These are phyloP conservation scores for Debaryomyces fabryi DNA, from an alignment of 1,139 yeast genomes.

Conservation along the genomic window DNA sequence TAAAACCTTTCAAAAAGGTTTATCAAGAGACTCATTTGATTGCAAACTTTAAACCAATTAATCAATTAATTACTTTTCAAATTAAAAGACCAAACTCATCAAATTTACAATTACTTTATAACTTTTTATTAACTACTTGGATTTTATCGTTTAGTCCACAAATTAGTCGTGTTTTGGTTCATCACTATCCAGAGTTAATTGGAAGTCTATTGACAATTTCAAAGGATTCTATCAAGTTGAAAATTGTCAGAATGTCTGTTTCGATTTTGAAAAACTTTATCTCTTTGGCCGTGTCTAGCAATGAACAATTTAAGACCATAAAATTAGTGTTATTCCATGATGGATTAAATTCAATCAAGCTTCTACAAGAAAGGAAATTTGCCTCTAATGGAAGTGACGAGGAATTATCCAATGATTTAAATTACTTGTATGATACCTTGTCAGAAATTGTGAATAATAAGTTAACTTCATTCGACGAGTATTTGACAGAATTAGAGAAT, in stretches of 20 bases:
- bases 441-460: constrained; percentile 69
- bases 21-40: constrained; percentile 59
- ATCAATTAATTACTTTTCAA: constrained; percentile 34
- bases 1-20: constrained; percentile 57
- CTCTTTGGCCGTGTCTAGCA: constrained; percentile 29
- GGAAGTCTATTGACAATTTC: constrained; percentile 50
- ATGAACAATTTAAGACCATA: constrained; percentile 53
- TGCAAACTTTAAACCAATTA: constrained; percentile 57
- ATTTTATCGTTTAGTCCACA: constrained; percentile 70
- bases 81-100: constrained; percentile 51
- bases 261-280: constrained; percentile 71
- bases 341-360: constrained; percentile 68
- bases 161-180: constrained; percentile 57
- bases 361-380: constrained; percentile 84
- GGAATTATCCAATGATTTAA: constrained; percentile 78
- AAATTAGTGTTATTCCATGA: constrained; percentile 76
- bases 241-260: constrained; percentile 79
- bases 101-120: constrained; percentile 83
- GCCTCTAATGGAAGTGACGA: constrained; percentile 72
- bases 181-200: constrained; percentile 63
- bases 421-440: constrained; percentile 56
- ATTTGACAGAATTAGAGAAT: constrained; percentile 79
- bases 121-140: constrained; percentile 80
- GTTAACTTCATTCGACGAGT: constrained; percentile 92
- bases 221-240: constrained; percentile 86